Conservation (phyloP, 257 asterid species). For the Galeopsis tetrahit region DNA sequence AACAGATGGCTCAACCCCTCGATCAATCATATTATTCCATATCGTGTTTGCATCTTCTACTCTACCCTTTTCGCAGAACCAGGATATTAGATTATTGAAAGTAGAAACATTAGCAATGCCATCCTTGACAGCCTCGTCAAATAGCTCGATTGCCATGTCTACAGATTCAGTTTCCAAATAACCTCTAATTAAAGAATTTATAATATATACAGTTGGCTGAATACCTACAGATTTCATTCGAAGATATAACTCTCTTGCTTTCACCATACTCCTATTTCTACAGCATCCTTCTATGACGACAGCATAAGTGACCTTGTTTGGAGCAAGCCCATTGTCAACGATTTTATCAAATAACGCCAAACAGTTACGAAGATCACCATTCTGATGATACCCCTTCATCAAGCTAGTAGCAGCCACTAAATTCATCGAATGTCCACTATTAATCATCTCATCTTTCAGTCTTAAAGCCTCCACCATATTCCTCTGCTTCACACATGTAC, state of each 20-base stretch:
- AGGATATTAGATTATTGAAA: constrained; percentile 58
- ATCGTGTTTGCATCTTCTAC: constrained; percentile 56
- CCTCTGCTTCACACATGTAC: constrained; percentile 64
- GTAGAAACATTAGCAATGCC: constrained; percentile 68
- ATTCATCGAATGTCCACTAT: constrained; percentile 60
- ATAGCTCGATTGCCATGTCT: constrained; percentile 57
- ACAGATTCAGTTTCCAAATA: constrained; percentile 46
- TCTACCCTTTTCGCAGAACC: constrained; percentile 58
- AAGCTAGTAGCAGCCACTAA: constrained; percentile 76
- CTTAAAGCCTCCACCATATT: constrained; percentile 67
- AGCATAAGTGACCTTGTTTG: constrained; percentile 80
- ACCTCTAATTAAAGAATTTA: constrained; percentile 72
- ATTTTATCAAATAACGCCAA: constrained; percentile 62
- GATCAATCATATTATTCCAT: constrained; percentile 67
- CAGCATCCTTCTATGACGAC: constrained; percentile 85
- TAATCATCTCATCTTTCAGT: constrained; percentile 78
- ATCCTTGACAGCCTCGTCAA: constrained; percentile 59
- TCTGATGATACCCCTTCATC: constrained; percentile 80
- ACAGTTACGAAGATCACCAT: constrained; percentile 61
- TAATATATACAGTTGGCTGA: constrained; percentile 50
- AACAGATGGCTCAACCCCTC: constrained; percentile 55
- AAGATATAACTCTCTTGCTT: constrained; percentile 58
- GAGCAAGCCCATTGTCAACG: constrained; percentile 57
- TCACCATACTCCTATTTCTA: constrained; percentile 52
- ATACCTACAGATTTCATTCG: constrained; percentile 70